A percentile compares a stretch with the other conserved stretches of the same genome.
Evolutionary conservation across 83 land plant genomes (phyloP).

Genomic region (Larix sibirica): DNA sequence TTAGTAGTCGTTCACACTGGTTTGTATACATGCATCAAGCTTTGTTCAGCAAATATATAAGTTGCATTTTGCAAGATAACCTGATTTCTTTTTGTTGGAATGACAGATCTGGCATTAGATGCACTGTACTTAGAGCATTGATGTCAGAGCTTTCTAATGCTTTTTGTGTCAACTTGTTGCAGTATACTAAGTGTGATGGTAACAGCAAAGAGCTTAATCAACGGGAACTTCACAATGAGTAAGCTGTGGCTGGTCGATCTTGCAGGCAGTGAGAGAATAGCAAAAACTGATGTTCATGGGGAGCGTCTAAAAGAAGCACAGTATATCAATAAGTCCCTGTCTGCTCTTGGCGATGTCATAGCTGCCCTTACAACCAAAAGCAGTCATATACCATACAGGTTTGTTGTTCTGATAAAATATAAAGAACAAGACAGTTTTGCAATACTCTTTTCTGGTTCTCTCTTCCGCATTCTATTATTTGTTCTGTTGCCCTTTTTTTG

Average conservation of each 20-base stretch:
- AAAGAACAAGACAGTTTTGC: neutral
- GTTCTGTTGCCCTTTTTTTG: neutral
- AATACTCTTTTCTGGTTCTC: no score
- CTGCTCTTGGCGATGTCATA: slow-evolving; percentile 59
- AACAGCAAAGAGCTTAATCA: slow-evolving; percentile 33
- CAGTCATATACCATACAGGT: slow-evolving; percentile 54
- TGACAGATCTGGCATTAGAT: no score
- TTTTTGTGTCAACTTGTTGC: slow-evolving; percentile 4
- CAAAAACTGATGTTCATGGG: slow-evolving; percentile 55
- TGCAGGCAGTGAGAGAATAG: slow-evolving; percentile 60
- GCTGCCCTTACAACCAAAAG: slow-evolving; percentile 47
- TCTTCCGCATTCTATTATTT: neutral
- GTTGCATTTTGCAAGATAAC: neutral
- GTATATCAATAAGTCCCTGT: slow-evolving; percentile 49
- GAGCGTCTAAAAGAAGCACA: slow-evolving; percentile 62
- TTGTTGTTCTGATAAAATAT: neutral
- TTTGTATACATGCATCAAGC: neutral
- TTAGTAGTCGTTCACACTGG: slow-evolving; percentile 65
- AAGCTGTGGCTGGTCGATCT: slow-evolving; percentile 60
- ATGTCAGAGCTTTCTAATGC: neutral
- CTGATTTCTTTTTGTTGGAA: neutral
- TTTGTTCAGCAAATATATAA: neutral
- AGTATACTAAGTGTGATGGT: slow-evolving; percentile 61
- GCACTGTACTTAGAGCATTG: neutral
- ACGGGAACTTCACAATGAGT: slow-evolving; percentile 43